Evolutionary conservation across 164 flowering plant species (phyloP).

Genomic region (Annona squamosa): DNA sequence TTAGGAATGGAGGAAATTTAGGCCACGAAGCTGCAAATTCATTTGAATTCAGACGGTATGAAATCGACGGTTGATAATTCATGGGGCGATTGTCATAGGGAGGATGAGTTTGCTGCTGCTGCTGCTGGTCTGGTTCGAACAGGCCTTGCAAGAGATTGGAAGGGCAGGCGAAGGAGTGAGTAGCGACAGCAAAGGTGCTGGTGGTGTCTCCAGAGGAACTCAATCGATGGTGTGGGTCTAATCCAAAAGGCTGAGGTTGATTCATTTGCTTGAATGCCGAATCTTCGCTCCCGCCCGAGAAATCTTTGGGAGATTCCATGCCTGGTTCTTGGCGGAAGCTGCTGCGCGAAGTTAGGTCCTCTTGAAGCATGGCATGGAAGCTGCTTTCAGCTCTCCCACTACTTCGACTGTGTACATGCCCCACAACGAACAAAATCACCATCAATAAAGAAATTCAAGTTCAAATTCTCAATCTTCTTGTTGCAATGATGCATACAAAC

Average conservation of each 20-base stretch:
- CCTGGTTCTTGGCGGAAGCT: constrained; percentile 21
- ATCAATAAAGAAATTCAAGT: neutral
- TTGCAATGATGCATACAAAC: too few relatives aligned
- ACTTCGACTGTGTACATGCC: constrained; percentile 17
- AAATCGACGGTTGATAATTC: constrained; percentile 21
- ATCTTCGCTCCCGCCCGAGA: constrained; percentile 16
- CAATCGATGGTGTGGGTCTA: constrained; percentile 25
- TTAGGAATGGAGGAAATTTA: constrained; percentile 47
- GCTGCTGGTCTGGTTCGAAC: constrained; percentile 22
- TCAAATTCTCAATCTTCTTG: too few relatives aligned
- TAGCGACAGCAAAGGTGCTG: constrained; percentile 24
- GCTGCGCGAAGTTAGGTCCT: constrained; percentile 24
- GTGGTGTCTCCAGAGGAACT: constrained; percentile 18
- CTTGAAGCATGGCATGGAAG: constrained; percentile 33
- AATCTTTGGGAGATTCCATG: constrained; percentile 22
- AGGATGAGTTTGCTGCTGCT: constrained; percentile 13
- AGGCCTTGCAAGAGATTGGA: constrained; percentile 39
- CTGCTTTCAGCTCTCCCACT: constrained; percentile 32
- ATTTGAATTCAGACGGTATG: constrained; percentile 24
- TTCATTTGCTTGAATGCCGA: constrained; percentile 26
- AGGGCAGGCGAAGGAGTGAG: constrained; percentile 32
- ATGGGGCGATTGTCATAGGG: constrained; percentile 16
- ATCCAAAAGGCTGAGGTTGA: constrained; percentile 17
- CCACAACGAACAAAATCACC: neutral
- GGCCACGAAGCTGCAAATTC: constrained; percentile 33